These are phyloP conservation scores for Magnolia officinalis DNA, from an alignment of 164 flowering plant genomes.

Conservation along the genomic window DNA sequence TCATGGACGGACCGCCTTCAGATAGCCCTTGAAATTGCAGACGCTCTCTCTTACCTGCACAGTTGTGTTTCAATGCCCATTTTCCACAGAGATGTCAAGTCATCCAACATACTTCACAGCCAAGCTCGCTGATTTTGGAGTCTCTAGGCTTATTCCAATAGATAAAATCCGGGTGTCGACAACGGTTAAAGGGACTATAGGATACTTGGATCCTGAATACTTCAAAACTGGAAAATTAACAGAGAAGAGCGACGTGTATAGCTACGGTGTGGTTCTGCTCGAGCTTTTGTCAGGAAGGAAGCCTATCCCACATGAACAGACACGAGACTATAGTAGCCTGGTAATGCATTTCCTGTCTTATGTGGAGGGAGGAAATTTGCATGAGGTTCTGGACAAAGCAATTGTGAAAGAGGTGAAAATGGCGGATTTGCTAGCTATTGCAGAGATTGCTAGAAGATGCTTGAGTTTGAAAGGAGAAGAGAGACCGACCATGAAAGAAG, in stretches of 20 bases:
- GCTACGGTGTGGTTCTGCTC: constrained; percentile 21
- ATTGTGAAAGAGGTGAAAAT: neutral
- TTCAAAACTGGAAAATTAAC: constrained; percentile 25
- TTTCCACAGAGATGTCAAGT: constrained; percentile 35
- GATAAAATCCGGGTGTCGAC: constrained; percentile 11
- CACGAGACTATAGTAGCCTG: constrained; percentile 12
- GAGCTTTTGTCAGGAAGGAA: constrained; percentile 21
- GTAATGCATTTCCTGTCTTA: constrained; percentile 24
- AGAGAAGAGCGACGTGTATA: constrained; percentile 29
- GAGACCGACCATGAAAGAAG: constrained; percentile 21
- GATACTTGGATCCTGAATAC: constrained; percentile 35
- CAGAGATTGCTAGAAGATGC: constrained; percentile 8
- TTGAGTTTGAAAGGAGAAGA: constrained; percentile 10
- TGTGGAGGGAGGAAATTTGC: constrained; percentile 6
- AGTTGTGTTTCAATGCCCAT: constrained; percentile 22
- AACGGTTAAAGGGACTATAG: constrained; percentile 27
- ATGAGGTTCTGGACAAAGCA: constrained; percentile 1
- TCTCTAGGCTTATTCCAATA: neutral
- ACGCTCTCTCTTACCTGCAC: neutral
- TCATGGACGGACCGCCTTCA: neutral
- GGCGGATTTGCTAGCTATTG: constrained; percentile 7
- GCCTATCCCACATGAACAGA: constrained; percentile 6
- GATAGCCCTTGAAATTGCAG: constrained; percentile 1
- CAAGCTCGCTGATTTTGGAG: neutral
- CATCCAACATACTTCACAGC: constrained; percentile 1